phyloP scores from a whole-genome alignment of 169 alveolate species.

The Plasmodium malariae region DNA sequence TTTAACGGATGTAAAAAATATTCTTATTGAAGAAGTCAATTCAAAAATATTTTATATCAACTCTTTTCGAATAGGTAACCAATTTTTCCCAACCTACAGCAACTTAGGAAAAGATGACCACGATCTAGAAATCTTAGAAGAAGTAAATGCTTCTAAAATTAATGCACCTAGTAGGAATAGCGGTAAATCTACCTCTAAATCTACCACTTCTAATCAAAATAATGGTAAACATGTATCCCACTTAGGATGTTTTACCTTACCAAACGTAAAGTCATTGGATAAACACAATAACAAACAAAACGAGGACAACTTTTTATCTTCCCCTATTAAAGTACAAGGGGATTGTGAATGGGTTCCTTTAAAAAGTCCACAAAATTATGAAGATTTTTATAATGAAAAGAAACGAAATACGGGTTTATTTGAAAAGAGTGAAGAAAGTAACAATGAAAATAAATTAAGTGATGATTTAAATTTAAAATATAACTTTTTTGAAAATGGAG shows the following conservation, averaged over 20 bases:
- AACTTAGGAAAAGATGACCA: slow-evolving; percentile 62
- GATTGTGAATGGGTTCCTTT: slow-evolving; percentile 26
- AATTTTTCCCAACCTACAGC: slow-evolving; percentile 54
- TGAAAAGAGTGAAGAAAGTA: not conserved
- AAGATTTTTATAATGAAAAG: slow-evolving; percentile 35
- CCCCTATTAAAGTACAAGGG: not conserved
- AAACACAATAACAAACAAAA: not conserved
- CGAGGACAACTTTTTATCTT: not conserved
- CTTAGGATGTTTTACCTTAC: not conserved
- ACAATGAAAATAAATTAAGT: slow-evolving; percentile 5
- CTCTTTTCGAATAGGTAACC: slow-evolving; percentile 58
- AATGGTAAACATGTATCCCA: not conserved
- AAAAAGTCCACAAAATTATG: slow-evolving; percentile 25
- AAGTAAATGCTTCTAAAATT: not conserved
- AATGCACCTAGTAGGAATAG: not conserved
- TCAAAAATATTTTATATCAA: slow-evolving; percentile 49
- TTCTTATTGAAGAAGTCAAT: slow-evolving; percentile 46
- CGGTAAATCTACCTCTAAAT: not conserved
- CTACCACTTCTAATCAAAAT: not conserved
- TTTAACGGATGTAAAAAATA: slow-evolving; percentile 2
- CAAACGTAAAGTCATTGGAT: not conserved
- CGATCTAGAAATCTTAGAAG: slow-evolving; percentile 24
- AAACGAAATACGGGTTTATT: slow-evolving; percentile 1
- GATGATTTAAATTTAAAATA: not conserved
- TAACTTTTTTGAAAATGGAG: not conserved